Percentiles rank a stretch among this genome's conserved stretches.
Conservation (phyloP, 1,139 yeast genomes). For the Waltiozyma sp. region DNA sequence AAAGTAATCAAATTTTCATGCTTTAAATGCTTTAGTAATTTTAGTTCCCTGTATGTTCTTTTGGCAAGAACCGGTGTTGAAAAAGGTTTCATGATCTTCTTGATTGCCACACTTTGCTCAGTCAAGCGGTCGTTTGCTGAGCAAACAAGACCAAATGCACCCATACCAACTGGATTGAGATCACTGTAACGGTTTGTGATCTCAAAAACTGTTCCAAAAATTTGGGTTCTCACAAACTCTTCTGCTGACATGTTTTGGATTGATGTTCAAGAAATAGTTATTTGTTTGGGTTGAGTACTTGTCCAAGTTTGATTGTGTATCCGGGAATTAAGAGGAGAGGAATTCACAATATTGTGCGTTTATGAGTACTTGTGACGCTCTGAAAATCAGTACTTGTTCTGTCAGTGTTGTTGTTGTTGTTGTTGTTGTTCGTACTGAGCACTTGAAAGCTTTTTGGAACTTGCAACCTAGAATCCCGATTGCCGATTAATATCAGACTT, state of each 20-base stretch:
- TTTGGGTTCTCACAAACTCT: constrained; percentile 37
- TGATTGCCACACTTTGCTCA: constrained; percentile 90
- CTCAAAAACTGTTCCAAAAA: constrained; percentile 82
- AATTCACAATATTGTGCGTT: too few species aligned
- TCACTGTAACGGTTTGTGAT: constrained; percentile 86
- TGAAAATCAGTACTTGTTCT: too few species aligned
- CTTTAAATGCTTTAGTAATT: constrained; percentile 81
- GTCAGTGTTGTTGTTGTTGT: too few species aligned
- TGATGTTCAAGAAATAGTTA: too few species aligned
- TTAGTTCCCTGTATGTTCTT: constrained; percentile 91
- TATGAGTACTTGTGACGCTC: too few species aligned
- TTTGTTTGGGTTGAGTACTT: too few species aligned
- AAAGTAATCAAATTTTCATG: constrained; percentile 91
- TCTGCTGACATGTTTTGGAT: constrained; percentile 25
- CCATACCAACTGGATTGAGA: constrained; percentile 97
- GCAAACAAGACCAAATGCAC: constrained; percentile 96
- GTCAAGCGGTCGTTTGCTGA: constrained; percentile 90
- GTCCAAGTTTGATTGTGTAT: too few species aligned
- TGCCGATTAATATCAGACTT: too few species aligned
- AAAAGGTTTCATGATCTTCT: constrained; percentile 96
- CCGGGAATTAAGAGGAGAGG: too few species aligned
- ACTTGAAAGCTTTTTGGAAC: too few species aligned
- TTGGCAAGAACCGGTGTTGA: constrained; percentile 91
- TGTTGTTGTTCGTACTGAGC: too few species aligned
- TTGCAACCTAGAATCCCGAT: too few species aligned